These are phyloP conservation scores for Ceratocystis papillata DNA, from an alignment of 2,329 filamentous ascomycete species.

Conservation along the genomic window DNA sequence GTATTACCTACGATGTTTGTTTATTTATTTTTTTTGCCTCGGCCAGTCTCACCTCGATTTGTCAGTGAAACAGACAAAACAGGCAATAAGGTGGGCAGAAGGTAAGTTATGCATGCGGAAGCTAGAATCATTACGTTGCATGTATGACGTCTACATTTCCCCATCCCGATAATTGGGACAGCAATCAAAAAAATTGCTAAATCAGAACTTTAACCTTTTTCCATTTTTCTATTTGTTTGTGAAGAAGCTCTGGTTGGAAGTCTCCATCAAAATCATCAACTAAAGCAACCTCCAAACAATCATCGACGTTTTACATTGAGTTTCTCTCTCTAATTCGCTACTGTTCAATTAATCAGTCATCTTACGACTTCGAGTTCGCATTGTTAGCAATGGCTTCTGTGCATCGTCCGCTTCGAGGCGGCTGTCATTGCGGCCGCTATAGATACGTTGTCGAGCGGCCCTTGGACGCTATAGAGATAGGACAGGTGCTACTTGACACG, in stretches of 20 bases:
- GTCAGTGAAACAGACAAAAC: background rate
- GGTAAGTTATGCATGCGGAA: background rate
- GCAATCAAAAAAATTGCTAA: background rate
- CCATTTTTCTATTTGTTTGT: background rate
- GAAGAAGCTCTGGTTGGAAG: background rate
- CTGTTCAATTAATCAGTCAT: background rate
- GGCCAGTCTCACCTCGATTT: background rate
- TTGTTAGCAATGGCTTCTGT: background rate
- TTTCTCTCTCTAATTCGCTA: background rate
- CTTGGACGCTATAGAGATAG: constrained; percentile 42
- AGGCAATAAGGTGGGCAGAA: background rate
- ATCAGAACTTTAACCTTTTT: background rate
- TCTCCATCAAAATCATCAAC: background rate
- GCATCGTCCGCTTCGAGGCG: constrained; percentile 41
- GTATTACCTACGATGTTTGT: background rate
- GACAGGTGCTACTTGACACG: constrained; percentile 65
- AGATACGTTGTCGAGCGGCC: constrained; percentile 67
- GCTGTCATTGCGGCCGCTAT: constrained; percentile 79
- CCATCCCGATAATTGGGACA: background rate
- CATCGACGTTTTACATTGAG: background rate
- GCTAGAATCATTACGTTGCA: background rate
- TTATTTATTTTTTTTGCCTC: background rate
- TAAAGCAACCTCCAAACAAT: background rate
- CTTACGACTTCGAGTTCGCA: background rate
- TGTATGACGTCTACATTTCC: background rate